Evolutionary conservation across 306 rosid species (phyloP), one percentile per base, ranked within the genome.

Genomic region (Astragalus glycyphyllos): DNA sequence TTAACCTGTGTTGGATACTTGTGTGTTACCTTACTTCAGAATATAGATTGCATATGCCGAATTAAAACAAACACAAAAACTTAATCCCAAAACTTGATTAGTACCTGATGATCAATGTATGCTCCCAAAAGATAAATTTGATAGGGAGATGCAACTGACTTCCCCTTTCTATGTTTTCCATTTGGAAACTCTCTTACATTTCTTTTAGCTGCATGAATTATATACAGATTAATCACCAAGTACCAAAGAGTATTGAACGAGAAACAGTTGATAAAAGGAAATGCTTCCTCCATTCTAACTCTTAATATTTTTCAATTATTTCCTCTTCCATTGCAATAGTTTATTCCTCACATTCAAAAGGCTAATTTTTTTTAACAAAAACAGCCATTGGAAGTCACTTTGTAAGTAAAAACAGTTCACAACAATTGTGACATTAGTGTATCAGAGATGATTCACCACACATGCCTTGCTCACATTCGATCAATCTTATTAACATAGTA

Each of bases 41-140:
- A n/a, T n/a, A n/a, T n/a, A n/a, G n/a, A n/a, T n/a, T n/a, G n/a
- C n/a, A n/a, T n/a, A n/a, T n/a, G n/a, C n/a, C n/a, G n/a, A n/a
- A n/a, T n/a, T n/a, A n/a, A n/a, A n/a, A n/a, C n/a, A n/a, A n/a
- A n/a, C n/a, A n/a, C n/a, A n/a, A n/a, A n/a, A n/a, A n/a, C n/a
- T n/a, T n/a, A n/a, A n/a, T n/a, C n/a, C n/a, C n/a, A n/a, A n/a
- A n/a, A n/a, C n/a, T n/a, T n/a, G n/a, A n/a, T n/a, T n/a, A 53
- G 77, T 58, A 90, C 98, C 96, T 94, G 98, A 80, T 94, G 98
- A 81, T 93, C 98, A 68, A 90, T 89, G 63, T 94, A 97, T 78
- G 97, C 98, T 71, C 98, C 98, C 73, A 94, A 54, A 46, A 97
- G 98, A 73, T 97, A 94, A 72, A 94, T 89, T 54, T 97, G 92